Evolutionary conservation across 768 basidiomycete genomes (phyloP), one percentile per base, ranked within the genome.

Genomic region (Tylopilus sp.): DNA sequence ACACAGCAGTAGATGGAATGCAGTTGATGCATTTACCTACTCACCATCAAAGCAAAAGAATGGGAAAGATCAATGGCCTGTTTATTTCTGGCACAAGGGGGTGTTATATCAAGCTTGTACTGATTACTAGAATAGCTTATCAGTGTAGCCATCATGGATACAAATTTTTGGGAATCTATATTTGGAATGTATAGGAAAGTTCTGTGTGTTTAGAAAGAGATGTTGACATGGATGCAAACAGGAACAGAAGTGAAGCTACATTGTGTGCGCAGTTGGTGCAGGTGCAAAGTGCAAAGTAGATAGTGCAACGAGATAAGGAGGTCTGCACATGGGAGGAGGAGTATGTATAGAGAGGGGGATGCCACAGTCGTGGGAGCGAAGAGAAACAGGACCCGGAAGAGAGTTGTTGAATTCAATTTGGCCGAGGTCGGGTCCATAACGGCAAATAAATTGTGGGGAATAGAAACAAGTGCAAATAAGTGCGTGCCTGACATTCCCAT

Each of bases 401-500:
- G 33, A 17, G 33, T 35, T 35, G 13, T 15, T 17, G 33, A 35
- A 39, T 47, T 60, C 41, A 44, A 51, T 30, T 42, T 58, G 26
- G 47, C 42, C 36, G 53, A 41, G 50, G 44, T 40, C 59, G 59
- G 59, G 48, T 5, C 59, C 59, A 59, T 21, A 6, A 18, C 40
- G 18, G 47, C n/a, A 48, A 46, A 62, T 59, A 56, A 48, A 53
- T 40, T 63, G 61, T 60, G 61, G 61, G 62, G 61, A 52, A 54
- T 39, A 52, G 50, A 56, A 56, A 55, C 20, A 57, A 18, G 5
- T 0, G 30, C 26, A 61, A 61, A 56, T 31, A 63, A 11, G 39
- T 10, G 2, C 2, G 61, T 64, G 48, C 62, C 61, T 64, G 56
- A 20, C 4, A 56, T 67, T 66, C 57, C 65, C 65, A 62, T 65